Evolutionary conservation across 176 grass and related monocot species (phyloP).

Genomic region (Aegilops bicornis): DNA sequence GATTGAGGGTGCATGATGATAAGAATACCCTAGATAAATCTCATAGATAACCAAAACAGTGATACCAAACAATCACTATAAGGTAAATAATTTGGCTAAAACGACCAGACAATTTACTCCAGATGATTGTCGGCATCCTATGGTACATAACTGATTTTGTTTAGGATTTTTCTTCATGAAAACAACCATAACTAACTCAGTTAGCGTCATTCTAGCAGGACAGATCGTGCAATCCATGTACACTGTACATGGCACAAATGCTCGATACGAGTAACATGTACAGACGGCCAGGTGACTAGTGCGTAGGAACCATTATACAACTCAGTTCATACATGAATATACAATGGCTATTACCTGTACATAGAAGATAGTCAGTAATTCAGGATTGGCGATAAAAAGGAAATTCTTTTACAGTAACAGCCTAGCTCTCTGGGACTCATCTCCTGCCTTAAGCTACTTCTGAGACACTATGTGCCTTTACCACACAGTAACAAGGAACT

Average conservation of each 20-base stretch:
- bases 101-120: not conserved
- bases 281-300: not conserved
- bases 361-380: not conserved
- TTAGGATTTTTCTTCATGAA: not conserved
- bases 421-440: not conserved
- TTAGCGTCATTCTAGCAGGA: not conserved
- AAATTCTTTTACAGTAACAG: not conserved
- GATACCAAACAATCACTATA: not conserved
- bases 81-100: not conserved
- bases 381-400: not conserved
- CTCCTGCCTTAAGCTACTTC: not conserved
- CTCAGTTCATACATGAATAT: not conserved
- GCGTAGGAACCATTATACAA: not conserved
- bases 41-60: not conserved
- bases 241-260: not conserved
- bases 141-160: not conserved
- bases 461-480: not conserved
- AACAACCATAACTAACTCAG: not conserved
- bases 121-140: not conserved
- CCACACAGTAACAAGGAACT: not conserved
- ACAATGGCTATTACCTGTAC: not conserved
- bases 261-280: not conserved
- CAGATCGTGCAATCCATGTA: not conserved
- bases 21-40: not conserved
- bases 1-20: not conserved